These are phyloP conservation scores for Tardiomyces digboiensis DNA, from an alignment of 1,139 yeast species.

Conservation along the genomic window DNA sequence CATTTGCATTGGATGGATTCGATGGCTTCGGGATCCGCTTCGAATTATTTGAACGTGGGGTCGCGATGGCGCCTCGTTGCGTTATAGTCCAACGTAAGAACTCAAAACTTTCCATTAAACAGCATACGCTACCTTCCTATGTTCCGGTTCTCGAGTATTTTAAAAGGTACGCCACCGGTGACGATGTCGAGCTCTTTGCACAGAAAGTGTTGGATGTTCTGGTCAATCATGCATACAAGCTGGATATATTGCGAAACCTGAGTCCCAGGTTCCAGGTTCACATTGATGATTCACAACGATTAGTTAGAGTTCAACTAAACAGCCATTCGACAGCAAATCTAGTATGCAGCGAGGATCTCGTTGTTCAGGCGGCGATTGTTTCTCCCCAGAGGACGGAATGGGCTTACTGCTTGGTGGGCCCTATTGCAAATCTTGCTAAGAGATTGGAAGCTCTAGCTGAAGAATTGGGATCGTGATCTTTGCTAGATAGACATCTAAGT, in stretches of 20 bases:
- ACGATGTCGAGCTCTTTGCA: conserved; percentile 10
- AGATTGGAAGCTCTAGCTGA: background rate
- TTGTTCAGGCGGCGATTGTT: background rate
- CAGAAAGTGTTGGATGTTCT: conserved; percentile 9
- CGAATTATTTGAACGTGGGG: conserved; percentile 11
- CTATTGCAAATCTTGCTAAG: background rate
- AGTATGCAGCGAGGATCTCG: background rate
- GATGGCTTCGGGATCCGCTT: conserved; percentile 17
- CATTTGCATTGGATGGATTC: conserved; percentile 2
- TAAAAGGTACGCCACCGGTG: conserved; percentile 7
- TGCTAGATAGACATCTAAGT: too few species aligned
- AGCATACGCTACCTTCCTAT: conserved; percentile 17
- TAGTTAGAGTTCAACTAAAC: background rate
- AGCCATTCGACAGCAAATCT: background rate
- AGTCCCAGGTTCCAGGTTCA: conserved; percentile 8
- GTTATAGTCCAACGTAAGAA: background rate
- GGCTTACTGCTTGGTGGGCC: background rate
- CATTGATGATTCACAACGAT: conserved; percentile 6
- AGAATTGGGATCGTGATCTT: background rate
- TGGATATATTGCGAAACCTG: conserved; percentile 6
- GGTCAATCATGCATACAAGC: conserved; percentile 5
- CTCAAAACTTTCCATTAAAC: background rate
- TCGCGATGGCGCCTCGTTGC: conserved; percentile 11
- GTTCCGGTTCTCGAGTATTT: conserved; percentile 13
- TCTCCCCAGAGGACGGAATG: background rate